phyloP scores from a whole-genome alignment of 2,329 filamentous ascomycete species.

The Dichotomopilus funicola region DNA sequence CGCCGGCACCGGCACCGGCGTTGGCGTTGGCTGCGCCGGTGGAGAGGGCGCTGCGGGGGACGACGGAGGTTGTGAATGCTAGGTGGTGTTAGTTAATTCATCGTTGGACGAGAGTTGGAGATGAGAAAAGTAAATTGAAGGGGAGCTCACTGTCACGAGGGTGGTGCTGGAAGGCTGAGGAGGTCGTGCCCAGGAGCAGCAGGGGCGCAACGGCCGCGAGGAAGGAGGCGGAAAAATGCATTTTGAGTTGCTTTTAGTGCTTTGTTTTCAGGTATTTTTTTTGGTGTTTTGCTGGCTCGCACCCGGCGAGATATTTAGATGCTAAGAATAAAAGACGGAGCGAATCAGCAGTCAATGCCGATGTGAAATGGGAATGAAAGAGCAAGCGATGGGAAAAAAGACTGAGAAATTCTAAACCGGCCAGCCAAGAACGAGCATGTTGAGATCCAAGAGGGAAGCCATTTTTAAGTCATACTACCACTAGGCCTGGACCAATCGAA shows the following conservation, averaged over 20 bases:
- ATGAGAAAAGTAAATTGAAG: too few species aligned
- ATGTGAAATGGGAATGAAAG: neutral
- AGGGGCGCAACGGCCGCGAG: neutral
- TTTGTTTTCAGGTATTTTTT: neutral
- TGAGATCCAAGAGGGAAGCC: too few species aligned
- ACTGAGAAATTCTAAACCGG: neutral
- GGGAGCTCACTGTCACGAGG: neutral
- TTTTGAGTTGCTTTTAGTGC: neutral
- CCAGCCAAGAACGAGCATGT: too few species aligned
- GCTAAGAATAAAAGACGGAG: neutral
- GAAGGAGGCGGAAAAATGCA: conserved; percentile 9
- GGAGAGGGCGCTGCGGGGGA: conserved; percentile 2
- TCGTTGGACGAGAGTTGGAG: neutral
- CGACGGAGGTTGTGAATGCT: neutral
- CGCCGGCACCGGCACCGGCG: neutral
- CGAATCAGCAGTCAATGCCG: conserved; percentile 9
- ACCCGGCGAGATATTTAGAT: too few species aligned
- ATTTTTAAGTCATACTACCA: too few species aligned
- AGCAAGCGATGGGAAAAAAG: neutral
- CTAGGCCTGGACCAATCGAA: too few species aligned
- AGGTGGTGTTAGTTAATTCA: neutral
- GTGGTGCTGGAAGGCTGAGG: neutral
- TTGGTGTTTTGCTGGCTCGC: too few species aligned
- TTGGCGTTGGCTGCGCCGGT: neutral
- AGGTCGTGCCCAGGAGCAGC: neutral